phyloP scores from a whole-genome alignment of 164 flowering plant species.

The Tinospora cordifolia region DNA sequence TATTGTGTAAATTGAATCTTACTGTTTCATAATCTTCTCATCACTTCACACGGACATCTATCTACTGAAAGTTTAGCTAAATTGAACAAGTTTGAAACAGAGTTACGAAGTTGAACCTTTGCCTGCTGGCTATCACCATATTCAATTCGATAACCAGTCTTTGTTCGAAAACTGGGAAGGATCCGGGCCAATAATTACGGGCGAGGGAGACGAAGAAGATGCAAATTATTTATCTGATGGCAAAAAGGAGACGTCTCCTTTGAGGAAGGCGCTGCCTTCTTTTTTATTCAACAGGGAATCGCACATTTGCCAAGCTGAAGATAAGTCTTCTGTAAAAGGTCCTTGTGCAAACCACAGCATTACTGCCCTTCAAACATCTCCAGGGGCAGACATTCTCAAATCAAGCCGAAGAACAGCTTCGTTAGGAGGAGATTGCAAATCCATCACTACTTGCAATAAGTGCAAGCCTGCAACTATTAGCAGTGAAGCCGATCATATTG shows the following conservation, averaged over 20 bases:
- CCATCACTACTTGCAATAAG: slow-evolving; percentile 54
- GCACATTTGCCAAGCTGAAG: slow-evolving; percentile 39
- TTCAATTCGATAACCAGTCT: slow-evolving; percentile 26
- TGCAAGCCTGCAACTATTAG: slow-evolving; percentile 58
- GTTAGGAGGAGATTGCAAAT: slow-evolving; percentile 37
- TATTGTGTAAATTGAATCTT: slow-evolving; percentile 1
- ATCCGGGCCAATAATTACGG: slow-evolving; percentile 23
- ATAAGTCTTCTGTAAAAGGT: slow-evolving; percentile 31
- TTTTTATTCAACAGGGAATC: slow-evolving; percentile 26
- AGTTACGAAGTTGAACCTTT: slow-evolving; percentile 75
- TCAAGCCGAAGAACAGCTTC: slow-evolving; percentile 51
- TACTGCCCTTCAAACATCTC: slow-evolving; percentile 38
- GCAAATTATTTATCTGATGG: slow-evolving; percentile 21
- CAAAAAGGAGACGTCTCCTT: slow-evolving; percentile 30
- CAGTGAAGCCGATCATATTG: slow-evolving; percentile 26
- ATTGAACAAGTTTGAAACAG: slow-evolving; percentile 31
- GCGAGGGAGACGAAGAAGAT: slow-evolving; percentile 22
- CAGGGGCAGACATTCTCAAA: slow-evolving; percentile 35
- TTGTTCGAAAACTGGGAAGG: slow-evolving; percentile 53
- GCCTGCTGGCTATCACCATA: slow-evolving; percentile 55
- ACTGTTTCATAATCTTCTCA: background rate
- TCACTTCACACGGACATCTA: background rate
- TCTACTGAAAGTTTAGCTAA: slow-evolving; percentile 7
- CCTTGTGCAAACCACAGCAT: slow-evolving; percentile 40
- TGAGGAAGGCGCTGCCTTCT: slow-evolving; percentile 32